These are phyloP conservation scores for Trichosporon ovoides DNA, from an alignment of 1,284 basidiomycete genomes.

Conservation along the genomic window DNA sequence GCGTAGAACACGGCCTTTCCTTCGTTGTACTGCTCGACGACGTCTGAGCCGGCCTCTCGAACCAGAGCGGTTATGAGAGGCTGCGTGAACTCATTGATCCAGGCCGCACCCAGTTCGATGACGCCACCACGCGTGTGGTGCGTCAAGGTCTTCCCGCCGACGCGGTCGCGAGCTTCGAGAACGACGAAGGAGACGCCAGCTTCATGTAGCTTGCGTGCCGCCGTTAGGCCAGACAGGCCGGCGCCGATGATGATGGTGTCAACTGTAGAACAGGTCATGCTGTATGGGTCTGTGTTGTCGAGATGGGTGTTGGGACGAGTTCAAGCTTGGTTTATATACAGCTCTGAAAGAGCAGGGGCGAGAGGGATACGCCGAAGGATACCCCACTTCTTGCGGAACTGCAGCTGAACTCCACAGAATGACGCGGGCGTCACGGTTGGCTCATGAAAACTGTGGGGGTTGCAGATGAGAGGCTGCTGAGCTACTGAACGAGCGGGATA, in stretches of 20 bases:
- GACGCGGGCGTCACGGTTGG: too few relatives aligned
- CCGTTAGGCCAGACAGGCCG: slow-evolving; percentile 14
- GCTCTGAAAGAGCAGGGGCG: too few relatives aligned
- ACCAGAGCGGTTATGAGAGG: slow-evolving; percentile 10
- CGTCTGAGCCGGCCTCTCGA: slow-evolving; percentile 7
- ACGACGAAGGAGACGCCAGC: slow-evolving; percentile 16
- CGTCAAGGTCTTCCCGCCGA: slow-evolving; percentile 15
- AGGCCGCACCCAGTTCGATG: slow-evolving; percentile 17
- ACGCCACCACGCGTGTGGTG: slow-evolving; percentile 8
- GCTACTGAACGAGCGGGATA: too few relatives aligned
- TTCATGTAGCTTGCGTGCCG: slow-evolving; percentile 14
- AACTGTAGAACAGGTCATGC: not conserved
- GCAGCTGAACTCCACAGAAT: too few relatives aligned
- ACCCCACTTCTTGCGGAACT: too few relatives aligned
- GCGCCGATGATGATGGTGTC: slow-evolving; percentile 19
- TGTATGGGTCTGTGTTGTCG: too few relatives aligned
- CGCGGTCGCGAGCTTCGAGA: slow-evolving; percentile 17
- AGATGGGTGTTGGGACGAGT: too few relatives aligned
- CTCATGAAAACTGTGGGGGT: too few relatives aligned
- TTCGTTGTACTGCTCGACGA: slow-evolving; percentile 8
- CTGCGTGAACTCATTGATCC: slow-evolving; percentile 18
- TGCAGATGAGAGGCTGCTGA: too few relatives aligned
- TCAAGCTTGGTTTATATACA: too few relatives aligned
- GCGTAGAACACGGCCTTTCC: slow-evolving; percentile 5
- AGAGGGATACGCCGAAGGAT: too few relatives aligned